Percentiles rank a stretch among this genome's conserved stretches.
Conservation (phyloP, 2,329 filamentous ascomycete genomes). For the Leptographium procerum region DNA sequence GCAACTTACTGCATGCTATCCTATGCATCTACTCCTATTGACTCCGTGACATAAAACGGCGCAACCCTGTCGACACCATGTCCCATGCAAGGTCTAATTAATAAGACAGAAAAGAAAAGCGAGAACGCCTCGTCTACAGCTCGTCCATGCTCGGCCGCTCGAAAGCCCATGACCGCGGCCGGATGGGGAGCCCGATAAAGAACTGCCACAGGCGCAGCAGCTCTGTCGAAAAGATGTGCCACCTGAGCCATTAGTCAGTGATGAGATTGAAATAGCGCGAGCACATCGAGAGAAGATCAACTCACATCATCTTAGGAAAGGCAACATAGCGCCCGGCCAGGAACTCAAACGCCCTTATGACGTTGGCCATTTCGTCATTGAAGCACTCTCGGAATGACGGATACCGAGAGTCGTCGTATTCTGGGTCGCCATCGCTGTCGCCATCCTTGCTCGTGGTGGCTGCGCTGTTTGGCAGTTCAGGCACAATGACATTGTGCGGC, state of each 20-base stretch:
- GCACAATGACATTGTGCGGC: slow-evolving; percentile 28
- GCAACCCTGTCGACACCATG: background rate
- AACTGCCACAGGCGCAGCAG: slow-evolving; percentile 33
- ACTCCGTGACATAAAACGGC: background rate
- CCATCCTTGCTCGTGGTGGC: too few species aligned
- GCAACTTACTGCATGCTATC: background rate
- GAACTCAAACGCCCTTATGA: slow-evolving; percentile 52
- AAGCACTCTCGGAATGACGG: slow-evolving; percentile 46
- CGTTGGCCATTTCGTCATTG: slow-evolving; percentile 48
- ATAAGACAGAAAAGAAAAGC: background rate
- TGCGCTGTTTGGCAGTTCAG: slow-evolving; percentile 8
- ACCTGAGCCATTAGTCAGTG: slow-evolving; percentile 20
- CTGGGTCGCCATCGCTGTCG: slow-evolving; percentile 16
- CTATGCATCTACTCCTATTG: background rate
- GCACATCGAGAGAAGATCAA: slow-evolving; percentile 15
- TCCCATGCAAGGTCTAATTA: background rate
- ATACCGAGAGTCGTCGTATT: slow-evolving; percentile 21
- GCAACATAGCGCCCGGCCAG: slow-evolving; percentile 60
- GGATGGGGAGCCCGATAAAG: slow-evolving; percentile 42
- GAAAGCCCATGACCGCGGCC: slow-evolving; percentile 35
- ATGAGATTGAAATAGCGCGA: background rate
- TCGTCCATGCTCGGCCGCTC: slow-evolving; percentile 35
- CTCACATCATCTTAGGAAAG: slow-evolving; percentile 61
- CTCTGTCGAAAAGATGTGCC: slow-evolving; percentile 32
- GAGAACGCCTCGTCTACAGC: slow-evolving; percentile 22